Percentiles rank a stretch among this genome's conserved stretches.
Evolutionary conservation across 768 basidiomycete genomes (phyloP).

Genomic region (Mycena haematopus): DNA sequence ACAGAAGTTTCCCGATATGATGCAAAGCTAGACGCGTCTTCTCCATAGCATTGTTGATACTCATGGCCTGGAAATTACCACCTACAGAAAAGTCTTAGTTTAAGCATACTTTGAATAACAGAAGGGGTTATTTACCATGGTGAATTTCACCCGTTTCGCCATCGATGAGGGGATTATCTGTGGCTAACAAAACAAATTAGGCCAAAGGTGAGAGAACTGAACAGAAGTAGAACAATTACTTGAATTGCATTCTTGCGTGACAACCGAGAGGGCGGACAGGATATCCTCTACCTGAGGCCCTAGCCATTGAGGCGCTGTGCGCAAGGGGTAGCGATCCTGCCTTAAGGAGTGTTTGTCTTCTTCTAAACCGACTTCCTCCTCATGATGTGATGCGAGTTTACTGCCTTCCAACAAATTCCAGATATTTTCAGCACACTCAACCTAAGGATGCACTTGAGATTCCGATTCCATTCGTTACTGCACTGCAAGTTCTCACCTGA

Average conservation of each 20-base stretch:
- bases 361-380: conserved; percentile 68
- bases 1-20: conserved; percentile 74
- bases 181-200: conserved; percentile 52
- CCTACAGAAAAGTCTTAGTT: conserved; percentile 36
- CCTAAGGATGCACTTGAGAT: conserved; percentile 35
- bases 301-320: conserved; percentile 78
- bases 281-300: conserved; percentile 84
- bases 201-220: not conserved
- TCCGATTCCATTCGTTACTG: not conserved
- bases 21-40: conserved; percentile 78
- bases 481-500: conserved; percentile 50
- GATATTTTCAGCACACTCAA: conserved; percentile 72
- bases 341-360: conserved; percentile 73
- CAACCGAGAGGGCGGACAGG: conserved; percentile 58
- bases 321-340: conserved; percentile 76
- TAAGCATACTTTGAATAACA: not conserved
- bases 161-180: conserved; percentile 84
- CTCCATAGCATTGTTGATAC: conserved; percentile 83
- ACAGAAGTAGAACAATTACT: conserved; percentile 55
- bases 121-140: conserved; percentile 60
- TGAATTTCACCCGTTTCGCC: conserved; percentile 68
- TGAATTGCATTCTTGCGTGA: conserved; percentile 80
- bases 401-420: conserved; percentile 66
- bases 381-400: conserved; percentile 62
- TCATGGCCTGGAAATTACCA: conserved; percentile 90